Base-by-base conservation (phyloP, 1,139 yeast species). In the Nakaseomyces uthaithaninus region DNA sequence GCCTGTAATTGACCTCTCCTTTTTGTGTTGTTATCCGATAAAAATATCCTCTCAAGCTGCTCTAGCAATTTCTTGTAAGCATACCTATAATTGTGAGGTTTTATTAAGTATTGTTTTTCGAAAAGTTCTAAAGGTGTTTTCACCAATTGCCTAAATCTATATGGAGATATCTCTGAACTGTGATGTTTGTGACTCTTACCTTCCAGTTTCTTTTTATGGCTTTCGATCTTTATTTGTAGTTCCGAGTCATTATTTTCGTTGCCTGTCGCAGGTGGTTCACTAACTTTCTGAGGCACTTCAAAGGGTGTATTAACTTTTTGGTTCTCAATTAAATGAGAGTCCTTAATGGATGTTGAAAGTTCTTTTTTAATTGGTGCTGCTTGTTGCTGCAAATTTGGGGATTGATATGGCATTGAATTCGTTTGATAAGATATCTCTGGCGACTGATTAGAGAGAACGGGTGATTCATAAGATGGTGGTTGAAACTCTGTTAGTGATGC, bases 111-210 rank as follows among this genome's bases (percentile, higher is more conserved):
- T 46, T 69, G 71, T 27, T 76, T 65, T 7, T 60, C 49, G 53
- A 77, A 80, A 35, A 80, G 75, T 52, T 80, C 87, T 47, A 74
- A 75, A 0, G 82, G 83, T 1, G 74, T 68, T 52, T 75, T 78
- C 46, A 78, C 75, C 26, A 77, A 60, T 51, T 77, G 79, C 46
- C 81, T 73, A 41, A 78, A 66, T 9, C 72, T 67, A 42, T 77
- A 60, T 3, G 85, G 85, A 3, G 80, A 24, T 19, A 37, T 66
- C 3, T 33, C 35, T 8, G 25, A 8, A 12, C 33, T 28, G 6
- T 28, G 33, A 3, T 28, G 33, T 28, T 28, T 28, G n/a, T 9
- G n/a, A 28, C 11, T 14, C 11, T n/a, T 27, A 11, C 22, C 3
- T 4, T 28, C 33, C 2, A 9, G 8, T 11, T 11, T 28, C 3